Evolutionary conservation across 106 monocot species (phyloP), one percentile per base, ranked within the genome.

Genomic region (Allium fistulosum): DNA sequence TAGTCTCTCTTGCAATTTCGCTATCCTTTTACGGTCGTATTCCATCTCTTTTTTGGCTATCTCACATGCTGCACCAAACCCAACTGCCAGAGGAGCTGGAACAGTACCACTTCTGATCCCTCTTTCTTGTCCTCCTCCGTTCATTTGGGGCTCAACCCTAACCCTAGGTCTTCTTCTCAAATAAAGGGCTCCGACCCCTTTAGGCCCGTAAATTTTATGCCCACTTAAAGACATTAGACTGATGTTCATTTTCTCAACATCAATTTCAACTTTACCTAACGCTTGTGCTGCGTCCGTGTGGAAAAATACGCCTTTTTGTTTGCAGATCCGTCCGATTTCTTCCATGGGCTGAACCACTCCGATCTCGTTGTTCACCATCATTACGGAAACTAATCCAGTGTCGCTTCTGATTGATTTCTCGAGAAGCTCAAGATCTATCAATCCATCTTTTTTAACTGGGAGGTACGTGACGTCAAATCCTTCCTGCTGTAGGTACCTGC

Each of bases 321-420:
- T 80, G 65, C 97, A 99, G 17, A 99, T 85, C 48, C 77, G 57
- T 14, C 97, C 97, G 52, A 99, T 99, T 15, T 99, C 92, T 70
- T 84, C 92, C 26, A 99, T 51, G 10, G 97, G 97, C 70, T 99
- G 97, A 26, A 99, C 82, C 14, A 99, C 97, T 37, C 92, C 97
- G 7, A 92, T 99, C 81, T 99, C 97, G 72, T 99, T 99, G 72
- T 99, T 92, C 28, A 99, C 97, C 0, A 89, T 89, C 97, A 99
- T 99, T 61, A 99, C 71, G 10, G 97, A 99, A 16, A 99, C 92
- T 15, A 99, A 77, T 10, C 89, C 97, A 4, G 92, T 99, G 71
- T 99, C 97, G 15, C 87, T 84, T 8, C 97, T 81, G 65, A 99
- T 90, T 18, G 92, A 67, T 13, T 72, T 75, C 3, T 59, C 71